Evolutionary conservation across 208 protist species (phyloP).

Genomic region (Acanthamoeba royreba): DNA sequence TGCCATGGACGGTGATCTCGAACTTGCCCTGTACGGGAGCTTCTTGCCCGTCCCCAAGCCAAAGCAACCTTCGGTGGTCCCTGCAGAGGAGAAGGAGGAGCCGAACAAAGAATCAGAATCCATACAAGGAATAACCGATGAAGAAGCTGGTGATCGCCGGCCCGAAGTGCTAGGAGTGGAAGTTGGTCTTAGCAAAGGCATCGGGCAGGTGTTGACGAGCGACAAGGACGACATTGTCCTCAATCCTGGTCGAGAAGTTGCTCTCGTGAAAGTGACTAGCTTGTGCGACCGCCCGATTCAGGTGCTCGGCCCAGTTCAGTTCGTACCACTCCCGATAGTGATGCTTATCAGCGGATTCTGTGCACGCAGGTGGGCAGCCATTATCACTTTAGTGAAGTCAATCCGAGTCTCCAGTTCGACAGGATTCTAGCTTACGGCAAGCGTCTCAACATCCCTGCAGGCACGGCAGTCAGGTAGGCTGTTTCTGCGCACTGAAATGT

Average conservation of each 20-base stretch:
- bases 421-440: conserved; percentile 35
- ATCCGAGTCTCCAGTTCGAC: conserved; percentile 47
- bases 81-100: neutral
- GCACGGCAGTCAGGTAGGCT: conserved; percentile 50
- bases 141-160: neutral
- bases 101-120: neutral
- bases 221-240: conserved; percentile 37
- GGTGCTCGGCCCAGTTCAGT: neutral
- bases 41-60: conserved; percentile 67
- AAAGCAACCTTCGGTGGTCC: neutral
- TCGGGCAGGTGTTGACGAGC: neutral
- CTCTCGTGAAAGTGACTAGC: conserved; percentile 56
- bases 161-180: neutral
- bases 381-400: conserved; percentile 71
- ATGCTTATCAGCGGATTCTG: too few species aligned
- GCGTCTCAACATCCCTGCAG: conserved; percentile 66
- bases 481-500: neutral
- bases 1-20: conserved; percentile 55
- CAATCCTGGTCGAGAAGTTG: conserved; percentile 44
- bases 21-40: conserved; percentile 59
- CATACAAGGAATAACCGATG: too few species aligned
- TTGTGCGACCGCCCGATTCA: conserved; percentile 66
- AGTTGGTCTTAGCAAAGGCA: neutral
- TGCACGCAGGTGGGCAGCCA: conserved; percentile 73
- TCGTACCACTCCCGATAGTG: too few species aligned